Base-by-base conservation (phyloP, 1,284 basidiomycete species). In the Volvariella volvacea region DNA sequence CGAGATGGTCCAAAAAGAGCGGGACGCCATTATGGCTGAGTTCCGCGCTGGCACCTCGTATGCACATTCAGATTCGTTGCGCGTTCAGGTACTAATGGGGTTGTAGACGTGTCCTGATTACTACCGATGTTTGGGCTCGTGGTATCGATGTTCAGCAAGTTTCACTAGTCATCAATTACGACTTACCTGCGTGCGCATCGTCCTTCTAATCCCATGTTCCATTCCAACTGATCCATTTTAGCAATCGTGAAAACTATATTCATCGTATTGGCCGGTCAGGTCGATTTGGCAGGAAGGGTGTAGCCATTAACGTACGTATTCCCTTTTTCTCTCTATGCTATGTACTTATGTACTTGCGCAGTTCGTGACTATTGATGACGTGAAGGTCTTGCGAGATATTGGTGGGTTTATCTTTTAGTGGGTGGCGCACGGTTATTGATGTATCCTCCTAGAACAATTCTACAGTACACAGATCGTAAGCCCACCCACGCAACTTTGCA, bases 111-210 rank as follows among this genome's bases (percentile, higher is more conserved):
- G 93, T 96, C 17, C 74, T 97, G 46, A 97, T 98, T 57, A 96
- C 93, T 8, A 96, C 92, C 25, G 96, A 99, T 64, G 92, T 99
- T 36, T 97, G 93, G 94, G 94, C 96, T 21, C 86, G 96, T 59
- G 96, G 96, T 56, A 95, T 99, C 60, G 96, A 99, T 62, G 94
- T 99, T 7, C 92, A 97, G 60, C 94, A 98, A 67, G 96, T 99
- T 39, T 96, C 93, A 32, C 73, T 98, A 49, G 95, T 98, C 56
- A 98, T 98, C 62, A 98, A 98, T 70, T 98, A 98, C 61, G 94
- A 97, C 62, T 74, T 98, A 47, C 94, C 92, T 48, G 85, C 89
- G 86, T 91, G 72, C 58, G 79, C 66, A 20, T 38, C 16, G 36
- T 21, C 37, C 22, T 44, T 36, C n/a, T 36, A 20, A 7, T 48